Percentiles rank a stretch among this genome's conserved stretches.
Conservation (phyloP, 2,329 filamentous ascomycete genomes). For the Gaeumannomyces sp. region DNA sequence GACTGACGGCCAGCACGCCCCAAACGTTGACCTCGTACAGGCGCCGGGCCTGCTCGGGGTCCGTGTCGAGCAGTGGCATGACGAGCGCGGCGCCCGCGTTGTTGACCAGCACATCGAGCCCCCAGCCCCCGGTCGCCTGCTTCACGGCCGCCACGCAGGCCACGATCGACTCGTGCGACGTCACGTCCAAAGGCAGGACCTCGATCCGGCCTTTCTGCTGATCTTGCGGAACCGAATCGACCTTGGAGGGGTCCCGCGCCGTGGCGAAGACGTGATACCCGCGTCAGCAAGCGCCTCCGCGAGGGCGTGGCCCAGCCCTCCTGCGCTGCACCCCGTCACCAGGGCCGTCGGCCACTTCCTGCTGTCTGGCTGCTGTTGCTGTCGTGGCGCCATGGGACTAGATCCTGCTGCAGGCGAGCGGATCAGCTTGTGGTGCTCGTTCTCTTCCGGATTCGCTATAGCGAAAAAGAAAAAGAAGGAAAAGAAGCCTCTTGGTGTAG, state of each 20-base stretch:
- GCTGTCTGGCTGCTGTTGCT: no score
- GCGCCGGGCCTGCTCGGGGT: constrained; percentile 21
- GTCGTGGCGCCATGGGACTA: no score
- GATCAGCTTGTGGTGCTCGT: no score
- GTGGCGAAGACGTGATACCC: constrained; percentile 34
- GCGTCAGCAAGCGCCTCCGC: constrained; percentile 30
- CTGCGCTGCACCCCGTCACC: constrained; percentile 32
- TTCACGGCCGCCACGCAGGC: constrained; percentile 25
- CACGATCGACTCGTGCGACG: constrained; percentile 26
- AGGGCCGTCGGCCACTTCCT: constrained; percentile 27
- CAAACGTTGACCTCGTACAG: constrained; percentile 34
- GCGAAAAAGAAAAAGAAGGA: no score
- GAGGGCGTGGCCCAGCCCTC: constrained; percentile 34
- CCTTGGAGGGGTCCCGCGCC: constrained; percentile 27
- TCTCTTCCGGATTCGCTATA: no score
- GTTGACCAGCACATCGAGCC: constrained; percentile 37
- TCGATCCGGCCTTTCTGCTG: constrained; percentile 28
- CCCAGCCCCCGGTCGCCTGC: constrained; percentile 25
- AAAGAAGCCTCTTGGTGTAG: no score
- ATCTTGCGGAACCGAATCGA: constrained; percentile 17
- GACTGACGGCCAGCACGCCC: constrained; percentile 30
- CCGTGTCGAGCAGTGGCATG: constrained; percentile 28
- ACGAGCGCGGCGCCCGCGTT: constrained; percentile 31
- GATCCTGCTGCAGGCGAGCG: no score
- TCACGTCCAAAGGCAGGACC: constrained; percentile 35